phyloP scores from a whole-genome alignment of 768 basidiomycete species.

The Hericium alpestre region DNA sequence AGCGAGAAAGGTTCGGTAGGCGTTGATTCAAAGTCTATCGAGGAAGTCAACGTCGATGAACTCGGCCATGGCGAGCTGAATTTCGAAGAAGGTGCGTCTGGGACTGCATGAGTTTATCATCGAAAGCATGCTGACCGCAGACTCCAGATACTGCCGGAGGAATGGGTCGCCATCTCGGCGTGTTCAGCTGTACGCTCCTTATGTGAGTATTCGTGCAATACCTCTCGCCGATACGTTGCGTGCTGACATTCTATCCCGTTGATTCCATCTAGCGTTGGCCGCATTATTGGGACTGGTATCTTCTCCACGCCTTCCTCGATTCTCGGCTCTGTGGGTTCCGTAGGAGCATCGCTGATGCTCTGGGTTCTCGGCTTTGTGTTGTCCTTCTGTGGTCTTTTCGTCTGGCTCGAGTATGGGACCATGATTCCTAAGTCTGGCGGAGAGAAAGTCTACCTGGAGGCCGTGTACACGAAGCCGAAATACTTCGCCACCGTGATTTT shows the following conservation, averaged over 20 bases:
- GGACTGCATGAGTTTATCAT: too few relatives aligned
- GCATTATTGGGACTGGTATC: slow-evolving; percentile 56
- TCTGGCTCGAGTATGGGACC: slow-evolving; percentile 55
- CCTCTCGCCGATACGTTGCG: neutral
- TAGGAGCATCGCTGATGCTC: slow-evolving; percentile 52
- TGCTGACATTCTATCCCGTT: neutral
- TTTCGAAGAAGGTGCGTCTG: slow-evolving; percentile 46
- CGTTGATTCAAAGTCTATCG: neutral
- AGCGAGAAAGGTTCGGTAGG: neutral
- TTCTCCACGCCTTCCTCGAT: slow-evolving; percentile 55
- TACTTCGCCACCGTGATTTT: slow-evolving; percentile 40
- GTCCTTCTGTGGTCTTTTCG: slow-evolving; percentile 48
- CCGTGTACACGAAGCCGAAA: slow-evolving; percentile 36
- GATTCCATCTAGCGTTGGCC: slow-evolving; percentile 31
- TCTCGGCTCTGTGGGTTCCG: slow-evolving; percentile 42
- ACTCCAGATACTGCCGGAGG: slow-evolving; percentile 39
- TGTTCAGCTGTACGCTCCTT: slow-evolving; percentile 45
- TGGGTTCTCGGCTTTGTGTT: slow-evolving; percentile 54
- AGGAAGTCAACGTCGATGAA: neutral
- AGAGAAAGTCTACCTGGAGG: slow-evolving; percentile 55
- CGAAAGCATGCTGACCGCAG: neutral
- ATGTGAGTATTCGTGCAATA: slow-evolving; percentile 24
- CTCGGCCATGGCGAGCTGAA: slow-evolving; percentile 30
- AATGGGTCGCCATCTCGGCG: slow-evolving; percentile 47
- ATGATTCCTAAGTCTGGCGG: slow-evolving; percentile 56